phyloP scores from a whole-genome alignment of 2,329 filamentous ascomycete species.

The Pseudogymnoascus pannorum region DNA sequence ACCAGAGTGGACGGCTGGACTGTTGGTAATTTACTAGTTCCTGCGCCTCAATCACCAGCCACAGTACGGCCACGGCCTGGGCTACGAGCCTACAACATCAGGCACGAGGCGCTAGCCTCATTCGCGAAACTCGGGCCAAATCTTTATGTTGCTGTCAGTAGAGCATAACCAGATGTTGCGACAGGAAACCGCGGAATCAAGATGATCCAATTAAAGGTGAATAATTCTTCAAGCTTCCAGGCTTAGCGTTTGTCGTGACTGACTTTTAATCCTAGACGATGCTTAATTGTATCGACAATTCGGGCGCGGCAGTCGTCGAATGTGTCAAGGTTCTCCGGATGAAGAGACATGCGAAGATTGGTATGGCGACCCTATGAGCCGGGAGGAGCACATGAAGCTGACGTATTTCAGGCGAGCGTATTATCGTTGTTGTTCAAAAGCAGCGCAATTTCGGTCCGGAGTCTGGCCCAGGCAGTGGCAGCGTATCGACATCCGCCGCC shows the following conservation, averaged over 20 bases:
- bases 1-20: not conserved
- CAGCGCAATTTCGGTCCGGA: constrained; percentile 72
- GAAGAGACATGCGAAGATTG: constrained; percentile 81
- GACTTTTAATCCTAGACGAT: constrained; percentile 59
- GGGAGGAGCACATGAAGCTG: constrained; percentile 9
- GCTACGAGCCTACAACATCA: constrained; percentile 1
- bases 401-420: constrained; percentile 69
- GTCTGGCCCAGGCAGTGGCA: constrained; percentile 57
- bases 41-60: not conserved
- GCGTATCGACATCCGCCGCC: constrained; percentile 63
- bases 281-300: constrained; percentile 99
- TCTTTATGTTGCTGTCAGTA: not conserved
- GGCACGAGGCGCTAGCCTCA: not conserved
- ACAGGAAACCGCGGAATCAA: constrained; percentile 32
- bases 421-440: constrained; percentile 96
- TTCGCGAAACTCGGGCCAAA: constrained; percentile 5
- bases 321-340: constrained; percentile 89
- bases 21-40: not conserved
- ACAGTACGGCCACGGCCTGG: not conserved
- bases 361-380: constrained; percentile 42
- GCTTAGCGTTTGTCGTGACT: not conserved
- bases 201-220: constrained; percentile 89
- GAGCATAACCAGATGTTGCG: not conserved
- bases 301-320: constrained; percentile 92
- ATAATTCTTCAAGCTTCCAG: not conserved